phyloP scores from a whole-genome alignment of 2,329 filamentous ascomycete genomes.

The Akanthomyces muscarius region DNA sequence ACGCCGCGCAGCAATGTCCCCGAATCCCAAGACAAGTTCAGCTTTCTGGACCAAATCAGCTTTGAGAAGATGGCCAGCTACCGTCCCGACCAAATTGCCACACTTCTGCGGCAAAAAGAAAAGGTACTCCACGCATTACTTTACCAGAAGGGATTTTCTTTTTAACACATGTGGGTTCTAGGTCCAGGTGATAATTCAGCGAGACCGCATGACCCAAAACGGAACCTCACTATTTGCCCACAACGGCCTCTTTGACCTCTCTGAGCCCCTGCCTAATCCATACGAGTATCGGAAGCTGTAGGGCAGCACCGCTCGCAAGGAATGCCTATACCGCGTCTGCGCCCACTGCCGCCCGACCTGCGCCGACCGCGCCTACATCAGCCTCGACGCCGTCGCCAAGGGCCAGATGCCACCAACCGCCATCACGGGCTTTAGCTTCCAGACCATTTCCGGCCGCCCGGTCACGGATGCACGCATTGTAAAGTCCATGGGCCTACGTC shows the following conservation, averaged over 20 bases:
- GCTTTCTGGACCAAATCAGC: constrained; percentile 43
- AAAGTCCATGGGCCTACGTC: constrained; percentile 37
- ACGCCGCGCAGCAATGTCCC: constrained; percentile 38
- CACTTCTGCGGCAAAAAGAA: constrained; percentile 47
- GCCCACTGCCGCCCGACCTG: constrained; percentile 43
- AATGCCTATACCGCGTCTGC: constrained; percentile 51
- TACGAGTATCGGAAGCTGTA: constrained; percentile 33
- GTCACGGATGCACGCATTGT: constrained; percentile 37
- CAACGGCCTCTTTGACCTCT: constrained; percentile 20
- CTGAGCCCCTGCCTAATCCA: constrained; percentile 18
- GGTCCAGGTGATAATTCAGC: constrained; percentile 32
- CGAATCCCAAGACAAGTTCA: constrained; percentile 39
- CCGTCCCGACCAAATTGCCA: constrained; percentile 42
- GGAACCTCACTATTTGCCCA: constrained; percentile 23
- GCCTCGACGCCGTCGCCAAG: constrained; percentile 46
- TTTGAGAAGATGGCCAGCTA: constrained; percentile 42
- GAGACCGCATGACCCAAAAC: constrained; percentile 25
- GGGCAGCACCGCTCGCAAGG: constrained; percentile 33
- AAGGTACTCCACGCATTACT: constrained; percentile 33
- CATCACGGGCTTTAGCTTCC: constrained; percentile 51
- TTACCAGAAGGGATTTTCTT: too few relatives aligned
- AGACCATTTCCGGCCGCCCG: constrained; percentile 40
- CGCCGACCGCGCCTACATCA: constrained; percentile 44
- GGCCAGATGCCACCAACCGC: constrained; percentile 48
- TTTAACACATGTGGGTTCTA: constrained; percentile 20